A percentile compares a stretch with the other conserved stretches of the same genome.
phyloP scores from a whole-genome alignment of 192 early-diverging fungal species.

The Backusella morwellensis region DNA sequence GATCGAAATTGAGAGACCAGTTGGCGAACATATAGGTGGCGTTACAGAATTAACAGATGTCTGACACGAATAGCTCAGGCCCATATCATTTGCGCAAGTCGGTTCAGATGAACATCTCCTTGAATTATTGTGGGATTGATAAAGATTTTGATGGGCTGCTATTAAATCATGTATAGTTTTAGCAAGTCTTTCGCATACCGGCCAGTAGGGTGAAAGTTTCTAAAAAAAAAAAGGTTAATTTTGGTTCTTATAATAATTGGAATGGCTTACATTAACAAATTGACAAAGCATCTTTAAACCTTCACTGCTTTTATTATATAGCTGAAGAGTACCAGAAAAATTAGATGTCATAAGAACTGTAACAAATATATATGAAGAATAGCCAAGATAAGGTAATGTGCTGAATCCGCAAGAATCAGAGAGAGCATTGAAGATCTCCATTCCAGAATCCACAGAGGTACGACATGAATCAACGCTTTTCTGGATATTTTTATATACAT shows the following conservation, averaged over 20 bases:
- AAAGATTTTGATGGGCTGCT: conserved; percentile 19
- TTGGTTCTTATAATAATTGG: neutral
- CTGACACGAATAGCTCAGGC: neutral
- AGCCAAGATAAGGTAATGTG: conserved; percentile 24
- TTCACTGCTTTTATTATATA: conserved; percentile 12
- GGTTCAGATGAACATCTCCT: neutral
- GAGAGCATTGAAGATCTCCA: conserved; percentile 19
- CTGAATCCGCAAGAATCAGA: conserved; percentile 15
- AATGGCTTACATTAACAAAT: neutral
- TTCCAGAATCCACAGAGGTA: conserved; percentile 13
- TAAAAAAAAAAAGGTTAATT: neutral
- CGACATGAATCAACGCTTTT: conserved; percentile 17
- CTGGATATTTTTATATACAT: neutral
- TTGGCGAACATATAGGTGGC: neutral
- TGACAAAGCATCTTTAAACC: conserved; percentile 10
- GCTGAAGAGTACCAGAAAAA: conserved; percentile 6
- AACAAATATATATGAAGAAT: conserved; percentile 29
- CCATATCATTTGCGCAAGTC: neutral
- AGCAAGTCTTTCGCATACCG: conserved; percentile 20
- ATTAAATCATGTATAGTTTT: conserved; percentile 23
- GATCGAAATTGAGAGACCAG: neutral
- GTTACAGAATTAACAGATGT: neutral
- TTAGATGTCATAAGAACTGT: conserved; percentile 31
- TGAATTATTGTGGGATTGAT: neutral
- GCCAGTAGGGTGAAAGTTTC: conserved; percentile 23